Evolutionary conservation across 108 stramenopile species (phyloP).

Genomic region (Nitzschia sp.): DNA sequence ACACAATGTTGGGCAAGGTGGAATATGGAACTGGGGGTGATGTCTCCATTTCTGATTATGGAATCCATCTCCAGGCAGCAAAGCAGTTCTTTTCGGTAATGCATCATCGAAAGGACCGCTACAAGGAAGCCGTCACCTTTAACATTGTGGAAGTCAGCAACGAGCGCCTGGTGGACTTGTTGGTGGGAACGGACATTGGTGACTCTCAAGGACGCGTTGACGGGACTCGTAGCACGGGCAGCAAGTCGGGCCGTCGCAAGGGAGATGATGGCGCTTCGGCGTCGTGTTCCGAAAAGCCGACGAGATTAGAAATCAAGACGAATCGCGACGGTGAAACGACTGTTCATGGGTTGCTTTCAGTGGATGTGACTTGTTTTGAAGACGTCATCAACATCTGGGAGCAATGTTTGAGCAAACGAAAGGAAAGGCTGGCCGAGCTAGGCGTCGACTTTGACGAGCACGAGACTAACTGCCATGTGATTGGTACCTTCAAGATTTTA

Average conservation of each 20-base stretch:
- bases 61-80: slow-evolving; percentile 66
- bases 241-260: neutral
- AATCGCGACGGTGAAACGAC: slow-evolving; percentile 86
- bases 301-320: slow-evolving; percentile 78
- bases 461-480: slow-evolving; percentile 53
- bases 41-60: slow-evolving; percentile 49
- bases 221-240: slow-evolving; percentile 21
- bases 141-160: slow-evolving; percentile 79
- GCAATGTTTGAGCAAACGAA: slow-evolving; percentile 48
- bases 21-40: slow-evolving; percentile 1
- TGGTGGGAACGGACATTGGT: slow-evolving; percentile 68
- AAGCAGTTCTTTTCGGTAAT: slow-evolving; percentile 72
- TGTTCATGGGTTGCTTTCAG: slow-evolving; percentile 72
- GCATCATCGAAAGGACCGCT: slow-evolving; percentile 64
- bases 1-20: slow-evolving; percentile 86
- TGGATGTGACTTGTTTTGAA: slow-evolving; percentile 60
- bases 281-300: slow-evolving; percentile 19
- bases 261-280: neutral
- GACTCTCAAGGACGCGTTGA: slow-evolving; percentile 57
- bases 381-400: slow-evolving; percentile 64
- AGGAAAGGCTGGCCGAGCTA: slow-evolving; percentile 48
- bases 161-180: slow-evolving; percentile 71
- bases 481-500: slow-evolving; percentile 67
- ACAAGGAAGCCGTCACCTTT: slow-evolving; percentile 70
- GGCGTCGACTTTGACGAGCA: slow-evolving; percentile 44